Evolutionary conservation across 176 grass and related monocot species (phyloP), one percentile per base, ranked within the genome.

Genomic region (Bolboschoenus planiculmis): DNA sequence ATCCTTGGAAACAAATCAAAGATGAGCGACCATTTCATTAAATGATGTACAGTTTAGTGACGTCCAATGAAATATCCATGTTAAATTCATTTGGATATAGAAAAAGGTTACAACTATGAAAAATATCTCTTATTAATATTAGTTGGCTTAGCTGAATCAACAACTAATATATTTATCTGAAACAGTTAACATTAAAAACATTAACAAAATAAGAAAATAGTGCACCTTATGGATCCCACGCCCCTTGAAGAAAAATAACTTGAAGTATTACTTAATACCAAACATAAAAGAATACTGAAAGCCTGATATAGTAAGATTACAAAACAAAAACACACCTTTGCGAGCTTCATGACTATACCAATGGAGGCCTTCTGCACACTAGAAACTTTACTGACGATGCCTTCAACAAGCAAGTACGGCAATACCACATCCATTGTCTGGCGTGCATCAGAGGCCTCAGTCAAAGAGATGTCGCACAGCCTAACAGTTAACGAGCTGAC

Each of bases 371-470:
- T 97, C 83, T 97, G 95, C 85, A 97, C 83, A 29, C 87, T 94
- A 50, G 90, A 79, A 88, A 97, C 95, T 93, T 97, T 97, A 94
- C 90, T 97, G 36, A 94, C 86, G 67, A 97, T 92, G 62, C 95
- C 95, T 89, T 94, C 95, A 88, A 83, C 87, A 85, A 97, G 92
- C 85, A 97, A 87, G 88, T 89, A 88, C 21, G 95, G 95, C 83
- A 97, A 86, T 60, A 97, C 90, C 77, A 91, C 91, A 79, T 87
- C 90, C 95, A 97, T 94, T 66, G 95, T 91, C 83, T 94, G 87
- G 5, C 88, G 92, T 81, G 95, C 95, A 88, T 97, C 95, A 40
- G 88, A 93, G 78, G 86, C 67, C 62, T 83, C 63, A 87, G 87
- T 97, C 83, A 97, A 88, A 47, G 92, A 93, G 20, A 94, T 76